Percentiles rank a stretch among this genome's conserved stretches.
These are phyloP conservation scores for Fusarium haematococcum DNA, from an alignment of 2,329 filamentous ascomycete genomes.

Conservation along the genomic window DNA sequence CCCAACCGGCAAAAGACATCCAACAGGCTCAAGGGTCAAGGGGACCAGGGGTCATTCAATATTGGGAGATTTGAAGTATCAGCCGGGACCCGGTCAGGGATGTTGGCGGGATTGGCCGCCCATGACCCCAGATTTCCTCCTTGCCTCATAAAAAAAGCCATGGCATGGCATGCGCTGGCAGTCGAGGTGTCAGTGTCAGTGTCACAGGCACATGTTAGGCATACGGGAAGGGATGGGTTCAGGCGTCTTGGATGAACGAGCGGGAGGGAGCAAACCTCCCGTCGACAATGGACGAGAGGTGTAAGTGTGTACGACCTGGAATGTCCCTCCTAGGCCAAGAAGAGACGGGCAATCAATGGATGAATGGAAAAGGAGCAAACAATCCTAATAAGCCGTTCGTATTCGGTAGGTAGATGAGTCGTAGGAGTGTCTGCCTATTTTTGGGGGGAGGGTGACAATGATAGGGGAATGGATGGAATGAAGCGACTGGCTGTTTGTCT, in stretches of 20 bases:
- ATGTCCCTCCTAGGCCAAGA: neutral
- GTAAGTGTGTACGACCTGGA: neutral
- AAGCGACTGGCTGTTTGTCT: neutral
- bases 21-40: neutral
- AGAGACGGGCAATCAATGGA: neutral
- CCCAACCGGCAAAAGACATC: neutral
- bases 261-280: neutral
- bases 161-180: neutral
- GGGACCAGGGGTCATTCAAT: neutral
- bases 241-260: neutral
- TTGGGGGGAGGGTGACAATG: neutral
- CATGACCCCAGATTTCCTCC: neutral
- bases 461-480: neutral
- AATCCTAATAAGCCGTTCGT: neutral
- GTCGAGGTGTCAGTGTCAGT: neutral
- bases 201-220: neutral
- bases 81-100: neutral
- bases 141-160: neutral
- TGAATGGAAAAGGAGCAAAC: constrained; percentile 8
- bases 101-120: neutral
- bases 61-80: neutral
- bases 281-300: neutral
- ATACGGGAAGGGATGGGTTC: neutral
- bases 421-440: neutral
- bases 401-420: neutral